Conservation (phyloP, 2,329 filamentous ascomycete genomes). For the Elsinoe ampelina region DNA sequence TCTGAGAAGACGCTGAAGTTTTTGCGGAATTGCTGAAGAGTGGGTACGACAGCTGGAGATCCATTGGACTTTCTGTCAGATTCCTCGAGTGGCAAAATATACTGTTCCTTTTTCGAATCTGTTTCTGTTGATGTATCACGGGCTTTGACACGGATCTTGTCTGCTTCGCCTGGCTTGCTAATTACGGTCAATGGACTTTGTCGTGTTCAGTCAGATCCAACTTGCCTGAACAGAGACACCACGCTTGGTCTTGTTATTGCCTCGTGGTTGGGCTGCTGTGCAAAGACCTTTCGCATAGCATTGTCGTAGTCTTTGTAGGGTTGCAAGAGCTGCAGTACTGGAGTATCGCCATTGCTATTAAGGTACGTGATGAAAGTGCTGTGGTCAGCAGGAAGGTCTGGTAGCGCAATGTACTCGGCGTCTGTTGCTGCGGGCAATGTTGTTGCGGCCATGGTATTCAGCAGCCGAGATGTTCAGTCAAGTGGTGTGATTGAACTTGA, state of each 20-base stretch:
- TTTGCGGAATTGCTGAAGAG: conserved; percentile 60
- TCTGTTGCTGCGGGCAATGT: too few species aligned
- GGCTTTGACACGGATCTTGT: conserved; percentile 52
- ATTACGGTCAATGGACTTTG: background rate
- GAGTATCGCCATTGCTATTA: conserved; percentile 42
- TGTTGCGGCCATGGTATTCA: background rate
- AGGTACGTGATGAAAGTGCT: conserved; percentile 45
- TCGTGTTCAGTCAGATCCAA: background rate
- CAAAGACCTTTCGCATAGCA: conserved; percentile 56
- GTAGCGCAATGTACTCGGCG: conserved; percentile 19
- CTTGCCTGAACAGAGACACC: conserved; percentile 50
- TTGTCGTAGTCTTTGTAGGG: conserved; percentile 62
- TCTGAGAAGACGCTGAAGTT: conserved; percentile 81
- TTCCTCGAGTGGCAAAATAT: conserved; percentile 59
- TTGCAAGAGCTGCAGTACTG: conserved; percentile 50
- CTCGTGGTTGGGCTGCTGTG: conserved; percentile 55
- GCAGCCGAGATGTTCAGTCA: background rate
- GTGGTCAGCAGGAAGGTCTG: conserved; percentile 31
- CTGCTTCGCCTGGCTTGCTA: conserved; percentile 33
- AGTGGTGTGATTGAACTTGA: background rate
- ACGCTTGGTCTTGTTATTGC: conserved; percentile 52
- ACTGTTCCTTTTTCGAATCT: conserved; percentile 51
- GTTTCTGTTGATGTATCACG: conserved; percentile 51
- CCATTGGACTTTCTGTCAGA: conserved; percentile 54
- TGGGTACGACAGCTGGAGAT: conserved; percentile 57